phyloP scores from a whole-genome alignment of 768 basidiomycete genomes.

The Clavaria fumosa region DNA sequence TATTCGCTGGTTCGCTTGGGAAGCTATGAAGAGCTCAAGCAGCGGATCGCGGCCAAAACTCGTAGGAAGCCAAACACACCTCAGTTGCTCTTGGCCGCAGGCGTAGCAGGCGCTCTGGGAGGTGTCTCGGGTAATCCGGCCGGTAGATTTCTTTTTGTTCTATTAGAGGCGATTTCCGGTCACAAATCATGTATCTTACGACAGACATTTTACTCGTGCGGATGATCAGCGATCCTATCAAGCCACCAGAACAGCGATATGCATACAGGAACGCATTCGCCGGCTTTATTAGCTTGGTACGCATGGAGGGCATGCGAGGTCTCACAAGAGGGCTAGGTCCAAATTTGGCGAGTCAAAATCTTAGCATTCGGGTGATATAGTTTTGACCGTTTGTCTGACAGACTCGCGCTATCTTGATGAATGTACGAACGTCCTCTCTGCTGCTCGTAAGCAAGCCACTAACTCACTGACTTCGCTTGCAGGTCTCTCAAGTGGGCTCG shows the following conservation, averaged over 20 bases:
- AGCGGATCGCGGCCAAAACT: conserved; percentile 32
- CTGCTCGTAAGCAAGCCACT: conserved; percentile 7
- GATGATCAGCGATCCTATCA: conserved; percentile 78
- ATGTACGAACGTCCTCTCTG: conserved; percentile 29
- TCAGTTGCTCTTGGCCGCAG: conserved; percentile 47
- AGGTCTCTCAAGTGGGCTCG: conserved; percentile 79
- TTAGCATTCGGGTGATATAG: conserved; percentile 1
- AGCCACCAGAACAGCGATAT: conserved; percentile 59
- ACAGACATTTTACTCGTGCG: conserved; percentile 61
- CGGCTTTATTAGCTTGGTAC: conserved; percentile 51
- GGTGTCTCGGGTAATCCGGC: conserved; percentile 80
- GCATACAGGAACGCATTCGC: conserved; percentile 67
- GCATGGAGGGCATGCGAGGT: conserved; percentile 54
- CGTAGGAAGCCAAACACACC: conserved; percentile 37
- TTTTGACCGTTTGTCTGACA: conserved; percentile 12
- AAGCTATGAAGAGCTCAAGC: conserved; percentile 65
- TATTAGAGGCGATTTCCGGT: conserved; percentile 1
- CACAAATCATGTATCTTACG: conserved; percentile 4
- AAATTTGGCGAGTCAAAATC: conserved; percentile 39
- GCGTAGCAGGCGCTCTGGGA: conserved; percentile 64
- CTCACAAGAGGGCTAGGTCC: conserved; percentile 63
- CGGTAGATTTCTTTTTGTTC: conserved; percentile 24
- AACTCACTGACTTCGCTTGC: conserved; percentile 4
- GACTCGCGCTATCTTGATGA: conserved; percentile 59
- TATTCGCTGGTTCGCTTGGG: conserved; percentile 80